Conservation (phyloP, 2,329 filamentous ascomycete species). For the Scedosporium dehoogii region DNA sequence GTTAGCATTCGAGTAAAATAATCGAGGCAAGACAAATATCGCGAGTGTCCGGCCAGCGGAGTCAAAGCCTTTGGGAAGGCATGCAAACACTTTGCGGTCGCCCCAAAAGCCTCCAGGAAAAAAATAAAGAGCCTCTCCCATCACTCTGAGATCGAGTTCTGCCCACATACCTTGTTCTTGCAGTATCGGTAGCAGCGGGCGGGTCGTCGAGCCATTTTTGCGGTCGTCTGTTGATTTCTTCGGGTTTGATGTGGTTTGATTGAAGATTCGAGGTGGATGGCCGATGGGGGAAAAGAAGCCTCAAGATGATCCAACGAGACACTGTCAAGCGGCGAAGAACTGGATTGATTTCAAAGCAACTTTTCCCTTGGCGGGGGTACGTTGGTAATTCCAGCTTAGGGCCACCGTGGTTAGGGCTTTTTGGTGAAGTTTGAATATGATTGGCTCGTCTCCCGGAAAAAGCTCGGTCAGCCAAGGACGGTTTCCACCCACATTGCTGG, state of each 20-base stretch:
- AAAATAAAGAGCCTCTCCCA: constrained; percentile 10
- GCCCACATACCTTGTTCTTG: constrained; percentile 94
- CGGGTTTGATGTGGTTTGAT: constrained; percentile 22
- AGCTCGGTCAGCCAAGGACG: background rate
- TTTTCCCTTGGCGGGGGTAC: constrained; percentile 10
- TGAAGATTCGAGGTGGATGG: constrained; percentile 9
- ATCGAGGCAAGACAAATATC: background rate
- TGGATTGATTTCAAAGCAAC: constrained; percentile 47
- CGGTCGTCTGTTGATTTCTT: constrained; percentile 42
- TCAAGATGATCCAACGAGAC: background rate
- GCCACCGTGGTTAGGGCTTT: constrained; percentile 7
- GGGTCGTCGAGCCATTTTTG: constrained; percentile 98
- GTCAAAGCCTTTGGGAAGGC: background rate
- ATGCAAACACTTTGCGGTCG: background rate
- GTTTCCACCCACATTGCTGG: constrained; percentile 3
- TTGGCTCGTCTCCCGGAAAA: background rate
- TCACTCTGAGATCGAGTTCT: constrained; percentile 3
- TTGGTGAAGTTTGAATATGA: background rate
- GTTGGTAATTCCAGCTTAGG: background rate
- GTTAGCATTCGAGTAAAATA: constrained; percentile 9
- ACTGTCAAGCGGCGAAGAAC: constrained; percentile 17
- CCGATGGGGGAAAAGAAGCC: constrained; percentile 10
- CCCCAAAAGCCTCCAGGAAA: constrained; percentile 1
- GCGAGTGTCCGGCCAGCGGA: background rate
- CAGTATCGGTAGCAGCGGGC: constrained; percentile 99